Evolutionary conservation across 192 early-diverging fungal genomes (phyloP), one percentile per base, ranked within the genome.

Genomic region (Rhizoclosmatium sp.): DNA sequence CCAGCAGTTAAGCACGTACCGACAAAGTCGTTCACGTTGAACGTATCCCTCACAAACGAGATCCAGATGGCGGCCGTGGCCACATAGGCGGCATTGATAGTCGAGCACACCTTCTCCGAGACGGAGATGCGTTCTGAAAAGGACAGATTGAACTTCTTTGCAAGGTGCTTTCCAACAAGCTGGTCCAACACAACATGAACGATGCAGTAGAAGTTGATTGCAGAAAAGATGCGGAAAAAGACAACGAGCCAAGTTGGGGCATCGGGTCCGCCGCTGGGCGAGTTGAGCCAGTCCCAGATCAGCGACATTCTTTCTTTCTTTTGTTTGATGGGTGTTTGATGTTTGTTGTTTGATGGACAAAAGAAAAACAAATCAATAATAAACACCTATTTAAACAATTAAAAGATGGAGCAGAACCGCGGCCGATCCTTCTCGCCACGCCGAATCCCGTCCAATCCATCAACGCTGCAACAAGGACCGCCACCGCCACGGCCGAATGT

Each of bases 61-160:
- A 59, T 75, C 12, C 16, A 31, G 73, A 75, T 39, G 42, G 73
- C 73, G 42, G 73, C 58, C 2, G 73, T 9, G 9, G 73, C 10
- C 10, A 44, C 40, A 60, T 64, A 75, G 39, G 64, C 16, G 5
- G 73, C 73, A 45, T 75, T 75, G 73, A 75, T 19, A 10, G 73
- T 46, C 14, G 73, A 75, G 60, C 51, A 51, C 9, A 75, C 73
- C 48, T 75, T 75, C 60, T 75, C 73, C 16, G 59, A 12, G 44
- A 75, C 59, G 40, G 59, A 64, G 46, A 75, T 75, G 58, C 73
- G 58, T 12, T 75, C 73, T n/a, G 73, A 75, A 60, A 64, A 64
- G 44, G 59, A 45, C 16, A 75, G 73, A 4, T 21, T 16, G 73
- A 60, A 64, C 58, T 44, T 19, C 41, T 14, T 3, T 9, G 58